Evolutionary conservation across 2,329 filamentous ascomycete species (phyloP).

Genomic region (Lachnellula occidentalis): DNA sequence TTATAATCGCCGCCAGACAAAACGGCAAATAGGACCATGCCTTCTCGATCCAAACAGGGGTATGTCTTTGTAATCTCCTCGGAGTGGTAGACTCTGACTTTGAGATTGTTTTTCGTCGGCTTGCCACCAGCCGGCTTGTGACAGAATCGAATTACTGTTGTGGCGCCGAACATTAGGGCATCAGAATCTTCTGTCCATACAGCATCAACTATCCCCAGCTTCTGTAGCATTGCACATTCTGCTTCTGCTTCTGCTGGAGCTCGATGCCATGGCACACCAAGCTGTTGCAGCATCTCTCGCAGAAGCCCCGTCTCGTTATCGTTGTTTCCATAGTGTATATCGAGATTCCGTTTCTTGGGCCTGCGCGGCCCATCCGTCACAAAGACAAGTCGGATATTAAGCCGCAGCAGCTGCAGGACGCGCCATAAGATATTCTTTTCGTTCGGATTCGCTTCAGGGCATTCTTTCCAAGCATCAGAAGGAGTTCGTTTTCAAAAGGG

Average conservation of each 20-base stretch:
- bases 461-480: too few relatives aligned
- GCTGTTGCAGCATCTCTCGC: conserved; percentile 60
- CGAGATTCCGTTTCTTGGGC: background rate
- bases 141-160: too few relatives aligned
- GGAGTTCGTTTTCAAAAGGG: too few relatives aligned
- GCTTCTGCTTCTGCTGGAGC: conserved; percentile 93
- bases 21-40: conserved; percentile 80
- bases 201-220: conserved; percentile 75
- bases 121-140: too few relatives aligned
- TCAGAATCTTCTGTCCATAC: conserved; percentile 65
- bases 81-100: conserved; percentile 67
- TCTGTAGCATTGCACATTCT: conserved; percentile 81
- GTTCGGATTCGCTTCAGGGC: background rate
- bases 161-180: too few relatives aligned
- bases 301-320: background rate
- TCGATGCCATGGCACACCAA: conserved; percentile 75
- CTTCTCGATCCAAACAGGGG: conserved; percentile 65
- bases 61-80: conserved; percentile 41
- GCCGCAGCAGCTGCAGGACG: conserved; percentile 64
- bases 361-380: conserved; percentile 66
- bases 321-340: background rate
- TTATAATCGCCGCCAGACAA: conserved; percentile 93
- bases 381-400: conserved; percentile 75
- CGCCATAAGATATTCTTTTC: conserved; percentile 64
- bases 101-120: conserved; percentile 33